Evolutionary conservation across 768 basidiomycete species (phyloP), one percentile per base, ranked within the genome.

Genomic region (Termitomyces titanicus): DNA sequence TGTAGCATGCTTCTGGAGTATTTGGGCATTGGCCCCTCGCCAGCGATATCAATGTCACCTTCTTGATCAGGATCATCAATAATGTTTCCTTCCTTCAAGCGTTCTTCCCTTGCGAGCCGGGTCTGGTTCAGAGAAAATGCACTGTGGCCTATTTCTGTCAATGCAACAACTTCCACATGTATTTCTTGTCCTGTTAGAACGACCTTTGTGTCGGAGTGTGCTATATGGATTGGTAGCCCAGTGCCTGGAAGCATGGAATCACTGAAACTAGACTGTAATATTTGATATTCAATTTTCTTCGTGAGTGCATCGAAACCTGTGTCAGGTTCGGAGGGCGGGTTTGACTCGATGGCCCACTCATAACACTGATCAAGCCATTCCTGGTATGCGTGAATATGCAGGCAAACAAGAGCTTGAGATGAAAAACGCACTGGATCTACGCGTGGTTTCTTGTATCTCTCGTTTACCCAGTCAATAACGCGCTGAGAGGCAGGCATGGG

Each of bases 111-210:
- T 12, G 84, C 82, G 51, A 83, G 76, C 20, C 88, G 79, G 22
- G 82, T 79, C 61, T 89, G 89, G 56, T 87, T 79, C 17, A 97
- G 77, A 49, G 76, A 83, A 64, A 92, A 90, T 0, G 94, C 95
- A 60, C 93, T 93, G 42, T 81, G 73, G 0, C 87, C 91, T 20
- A 97, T 86, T 53, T 98, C 95, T 17, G 84, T 90, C n/a, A 96
- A 80, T 13, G 81, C 76, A 17, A 74, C 70, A 25, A 97, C 79
- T 63, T 97, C 88, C 10, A 94, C 86, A 35, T 92, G 81, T 31
- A 90, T 70, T 1, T 87, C 83, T 6, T 73, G 64, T 0, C 74
- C 72, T 10, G 67, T 63, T 2, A 79, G 66, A 5, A 60, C 61
- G 11, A 63, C 64, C 13, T 64, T 68, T 18, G 78, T 75, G 71